These are phyloP conservation scores for Solanum paucissectum DNA, from an alignment of 257 asterid species.

Conservation along the genomic window DNA sequence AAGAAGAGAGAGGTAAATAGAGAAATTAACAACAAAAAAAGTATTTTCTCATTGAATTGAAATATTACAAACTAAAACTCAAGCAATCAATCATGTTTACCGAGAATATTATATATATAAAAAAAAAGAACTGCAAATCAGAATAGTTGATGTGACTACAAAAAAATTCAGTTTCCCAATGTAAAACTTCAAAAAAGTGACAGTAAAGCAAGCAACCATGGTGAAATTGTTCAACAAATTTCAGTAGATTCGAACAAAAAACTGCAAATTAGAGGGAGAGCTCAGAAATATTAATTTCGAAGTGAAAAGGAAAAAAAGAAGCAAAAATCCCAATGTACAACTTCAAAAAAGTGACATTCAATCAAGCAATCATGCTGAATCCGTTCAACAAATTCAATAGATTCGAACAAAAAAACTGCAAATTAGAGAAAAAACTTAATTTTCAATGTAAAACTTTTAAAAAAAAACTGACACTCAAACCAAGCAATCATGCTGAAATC, in stretches of 20 bases:
- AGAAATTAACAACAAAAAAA: not conserved
- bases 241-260: not conserved
- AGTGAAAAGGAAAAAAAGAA: not conserved
- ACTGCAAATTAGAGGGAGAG: not conserved
- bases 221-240: not conserved
- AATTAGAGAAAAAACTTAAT: not conserved
- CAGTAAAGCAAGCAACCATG: not conserved
- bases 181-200: not conserved
- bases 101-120: not conserved
- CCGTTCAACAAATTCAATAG: not conserved
- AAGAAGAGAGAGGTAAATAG: not conserved
- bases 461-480: not conserved
- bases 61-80: not conserved
- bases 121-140: not conserved
- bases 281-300: not conserved
- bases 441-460: not conserved
- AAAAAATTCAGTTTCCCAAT: not conserved
- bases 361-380: not conserved
- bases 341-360: not conserved
- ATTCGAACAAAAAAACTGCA: not conserved
- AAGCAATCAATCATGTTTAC: not conserved
- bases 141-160: not conserved
- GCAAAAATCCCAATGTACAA: not conserved
- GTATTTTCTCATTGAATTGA: not conserved
- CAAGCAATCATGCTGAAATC: not conserved